phyloP scores from a whole-genome alignment of 139 green algal genomes.

The Pleodorina starrii region DNA sequence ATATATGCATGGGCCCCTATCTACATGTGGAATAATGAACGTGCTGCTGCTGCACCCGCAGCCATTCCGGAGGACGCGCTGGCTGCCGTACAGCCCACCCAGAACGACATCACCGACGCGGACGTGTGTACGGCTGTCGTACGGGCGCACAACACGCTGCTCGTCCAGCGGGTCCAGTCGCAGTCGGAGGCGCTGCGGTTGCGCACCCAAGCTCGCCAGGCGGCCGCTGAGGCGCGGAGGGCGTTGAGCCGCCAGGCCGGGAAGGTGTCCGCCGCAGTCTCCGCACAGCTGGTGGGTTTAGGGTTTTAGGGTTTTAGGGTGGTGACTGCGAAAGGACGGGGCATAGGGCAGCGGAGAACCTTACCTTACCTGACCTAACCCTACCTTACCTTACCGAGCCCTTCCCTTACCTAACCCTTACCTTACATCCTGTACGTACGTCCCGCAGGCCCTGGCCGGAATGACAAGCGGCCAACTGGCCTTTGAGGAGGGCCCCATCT shows the following conservation, averaged over 20 bases:
- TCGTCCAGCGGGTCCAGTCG: neutral
- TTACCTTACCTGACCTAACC: neutral
- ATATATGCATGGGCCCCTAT: no score
- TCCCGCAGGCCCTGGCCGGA: neutral
- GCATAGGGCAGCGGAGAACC: neutral
- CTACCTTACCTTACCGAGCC: neutral
- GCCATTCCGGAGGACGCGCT: neutral
- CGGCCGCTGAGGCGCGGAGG: neutral
- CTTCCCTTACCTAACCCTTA: neutral
- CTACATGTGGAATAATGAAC: no score
- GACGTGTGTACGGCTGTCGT: slow-evolving; percentile 10
- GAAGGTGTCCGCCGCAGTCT: neutral
- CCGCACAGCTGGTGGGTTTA: neutral
- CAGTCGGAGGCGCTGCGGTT: neutral
- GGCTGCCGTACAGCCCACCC: neutral
- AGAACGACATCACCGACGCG: neutral
- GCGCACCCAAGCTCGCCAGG: neutral
- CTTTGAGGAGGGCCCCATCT: slow-evolving; percentile 32
- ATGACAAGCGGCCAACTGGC: neutral
- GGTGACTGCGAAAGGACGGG: neutral
- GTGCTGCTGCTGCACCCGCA: no score
- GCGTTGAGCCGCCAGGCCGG: neutral
- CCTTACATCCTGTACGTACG: neutral
- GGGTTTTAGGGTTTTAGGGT: neutral
- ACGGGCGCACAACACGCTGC: neutral